Evolutionary conservation across 129 eudicot species (phyloP), one percentile per base, ranked within the genome.

Genomic region (Flaveria linearis): DNA sequence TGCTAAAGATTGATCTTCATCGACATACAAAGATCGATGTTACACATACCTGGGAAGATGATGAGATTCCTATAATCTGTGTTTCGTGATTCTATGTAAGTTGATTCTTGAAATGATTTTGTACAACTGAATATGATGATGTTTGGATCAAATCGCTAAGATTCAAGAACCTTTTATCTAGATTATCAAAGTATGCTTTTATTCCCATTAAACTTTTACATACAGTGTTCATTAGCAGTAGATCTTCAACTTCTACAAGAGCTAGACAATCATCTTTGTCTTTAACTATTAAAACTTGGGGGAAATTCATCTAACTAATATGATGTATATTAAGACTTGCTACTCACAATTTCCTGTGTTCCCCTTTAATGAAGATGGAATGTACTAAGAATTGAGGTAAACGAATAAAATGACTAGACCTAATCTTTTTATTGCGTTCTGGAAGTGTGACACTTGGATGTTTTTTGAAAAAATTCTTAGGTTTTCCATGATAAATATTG

Each of bases 251-350:
- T 36, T 36, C 41, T 7, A 36, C 7, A 36, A 36, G 41, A 36
- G 5, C 82, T 71, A 47, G 68, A 70, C 71, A 70, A 26, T 47
- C 52, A 45, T n/a, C 71, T 67, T 55, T 46, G 26, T 78, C 39
- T 50, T 46, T 33, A 71, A 42, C 71, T 62, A 14, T n/a, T 28
- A 58, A 11, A 71, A 36, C 51, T 61, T 11, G 36, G 67, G 73
- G 73, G 33, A n/a, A 26, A 72, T 33, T 49, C 73, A 46, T 23
- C 11, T 28, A 9, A 68, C 63, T 69, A 58, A 69, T 33, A 77
- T 77, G 68, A 56, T 68, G 81, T 68, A 76, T 62, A 63, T 57
- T 14, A 67, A 14, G 26, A 67, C 23, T 51, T 33, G 22, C 65
- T 45, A 74, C 70, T 61, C 57, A 68, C 18, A 77, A 77, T 25